Evolutionary conservation across 2,329 filamentous ascomycete species (phyloP).

Genomic region (Diplodia corticola): DNA sequence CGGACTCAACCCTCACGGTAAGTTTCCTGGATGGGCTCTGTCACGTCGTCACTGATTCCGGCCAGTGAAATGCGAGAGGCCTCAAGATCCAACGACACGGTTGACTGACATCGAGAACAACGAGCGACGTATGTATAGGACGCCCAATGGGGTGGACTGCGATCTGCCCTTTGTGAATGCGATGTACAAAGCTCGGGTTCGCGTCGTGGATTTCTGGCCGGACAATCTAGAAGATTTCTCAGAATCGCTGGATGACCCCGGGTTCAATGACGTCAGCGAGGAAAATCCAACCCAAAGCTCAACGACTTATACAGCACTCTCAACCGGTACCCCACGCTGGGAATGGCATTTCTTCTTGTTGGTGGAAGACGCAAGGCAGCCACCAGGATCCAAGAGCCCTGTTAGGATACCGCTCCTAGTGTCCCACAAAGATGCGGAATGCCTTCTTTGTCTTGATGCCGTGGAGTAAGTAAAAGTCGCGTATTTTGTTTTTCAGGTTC

Average conservation of each 20-base stretch:
- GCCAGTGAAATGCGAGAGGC: constrained; percentile 7
- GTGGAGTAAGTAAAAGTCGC: constrained; percentile 49
- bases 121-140: constrained; percentile 22
- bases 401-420: constrained; percentile 68
- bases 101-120: constrained; percentile 5
- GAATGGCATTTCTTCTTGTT: constrained; percentile 82
- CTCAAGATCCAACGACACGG: not conserved
- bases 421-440: constrained; percentile 58
- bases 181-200: constrained; percentile 68
- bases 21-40: constrained; percentile 23
- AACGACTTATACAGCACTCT: constrained; percentile 31
- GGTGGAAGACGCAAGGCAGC: constrained; percentile 65
- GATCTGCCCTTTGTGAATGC: constrained; percentile 71
- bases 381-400: constrained; percentile 32
- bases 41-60: not conserved
- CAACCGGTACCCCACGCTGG: constrained; percentile 52
- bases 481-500: not conserved
- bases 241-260: constrained; percentile 40
- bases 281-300: constrained; percentile 37
- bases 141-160: constrained; percentile 41
- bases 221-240: constrained; percentile 70
- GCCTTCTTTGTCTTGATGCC: constrained; percentile 57
- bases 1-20: constrained; percentile 44
- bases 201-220: constrained; percentile 82
- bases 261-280: constrained; percentile 50